Base-by-base conservation (phyloP, 2,329 filamentous ascomycete genomes). In the Leptographium flavum region DNA sequence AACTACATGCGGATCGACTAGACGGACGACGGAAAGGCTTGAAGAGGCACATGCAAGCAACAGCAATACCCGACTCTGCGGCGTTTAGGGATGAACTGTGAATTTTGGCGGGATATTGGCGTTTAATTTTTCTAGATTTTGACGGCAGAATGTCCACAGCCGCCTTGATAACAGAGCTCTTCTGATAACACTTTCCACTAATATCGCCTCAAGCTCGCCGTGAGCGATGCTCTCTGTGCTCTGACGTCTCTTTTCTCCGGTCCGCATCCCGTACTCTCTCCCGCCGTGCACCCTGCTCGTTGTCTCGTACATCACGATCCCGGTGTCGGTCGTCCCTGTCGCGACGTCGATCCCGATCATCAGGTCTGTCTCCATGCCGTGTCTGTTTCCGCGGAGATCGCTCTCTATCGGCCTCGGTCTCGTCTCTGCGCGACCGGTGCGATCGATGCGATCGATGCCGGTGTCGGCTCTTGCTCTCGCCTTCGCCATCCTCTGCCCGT, bases 1-100 rank as follows among this genome's bases (percentile, higher is more conserved):
- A 72, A 79, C 54, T 92, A 88, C 64, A 63, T 88, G 43, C 46
- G 35, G 31, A 49, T 50, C 35, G 46, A 48, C 19, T 42, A 43
- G 37, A 28, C 9, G 6, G n/a, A 19, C 2, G n/a, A 3, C 25
- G 28, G 23, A 22, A 55, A 28, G 39, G 14, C 17, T 4, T n/a
- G 42, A 33, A 10, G 21, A 25, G 21, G n/a, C n/a, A n/a, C n/a
- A n/a, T n/a, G n/a, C n/a, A n/a, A n/a, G n/a, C n/a, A n/a, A n/a
- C n/a, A n/a, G n/a, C n/a, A n/a, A n/a, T 25, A 4, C 23, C 8
- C 30, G 37, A 39, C 23, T 21, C 15, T 27, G 13, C 19, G 37
- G 37, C 37, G 37, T 39, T 39, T 7, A 17, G 13, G 37, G 23
- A 17, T 28, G 21, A n/a, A n/a, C n/a, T n/a, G n/a, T n/a, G n/a